Evolutionary conservation across 148 eudicot genomes (phyloP), one percentile per base, ranked within the genome.

Genomic region (Spergularia bocconei): DNA sequence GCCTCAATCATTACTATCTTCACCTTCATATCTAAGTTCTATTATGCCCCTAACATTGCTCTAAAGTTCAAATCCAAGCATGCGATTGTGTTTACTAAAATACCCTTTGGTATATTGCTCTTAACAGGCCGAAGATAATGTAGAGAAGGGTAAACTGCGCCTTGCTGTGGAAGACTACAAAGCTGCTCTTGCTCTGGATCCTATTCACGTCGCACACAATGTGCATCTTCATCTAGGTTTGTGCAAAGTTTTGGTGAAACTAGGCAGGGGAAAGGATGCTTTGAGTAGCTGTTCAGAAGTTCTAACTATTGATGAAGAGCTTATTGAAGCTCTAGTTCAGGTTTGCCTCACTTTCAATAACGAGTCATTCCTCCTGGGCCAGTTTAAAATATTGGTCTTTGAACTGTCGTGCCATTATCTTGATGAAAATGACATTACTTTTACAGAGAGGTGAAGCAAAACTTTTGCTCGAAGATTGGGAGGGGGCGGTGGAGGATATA

Each of bases 381-480:
- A 67, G 17, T 20, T 53, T 20, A 73, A 56, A 41, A 6, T 12
- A 51, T n/a, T 23, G 19, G 55, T 71, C 33, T 38, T 21, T 4
- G 14, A 13, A n/a, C 33, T 58, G 9, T 36, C 13, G 47, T 67
- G 11, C 54, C 47, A 5, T 48, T 8, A 19, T 67, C 71, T 29
- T 87, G 33, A 78, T 48, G 41, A 55, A 19, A 36, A 51, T 72
- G 13, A 14, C 65, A 7, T 77, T 33, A 70, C 59, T 81, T 78
- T 79, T 72, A 20, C 85, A 91, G 98, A 89, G 98, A 78, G 98
- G 97, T 61, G 98, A 93, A 87, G 98, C 94, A 48, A 93, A 93
- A 78, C 88, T 91, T 75, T 80, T 93, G 67, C 71, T 75, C 52
- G 94, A 93, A 86, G 98, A 93, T 69, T 93, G 91, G 91, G 98